Evolutionary conservation across 2,329 filamentous ascomycete species (phyloP).

Genomic region (Ophiosphaerella narmari): DNA sequence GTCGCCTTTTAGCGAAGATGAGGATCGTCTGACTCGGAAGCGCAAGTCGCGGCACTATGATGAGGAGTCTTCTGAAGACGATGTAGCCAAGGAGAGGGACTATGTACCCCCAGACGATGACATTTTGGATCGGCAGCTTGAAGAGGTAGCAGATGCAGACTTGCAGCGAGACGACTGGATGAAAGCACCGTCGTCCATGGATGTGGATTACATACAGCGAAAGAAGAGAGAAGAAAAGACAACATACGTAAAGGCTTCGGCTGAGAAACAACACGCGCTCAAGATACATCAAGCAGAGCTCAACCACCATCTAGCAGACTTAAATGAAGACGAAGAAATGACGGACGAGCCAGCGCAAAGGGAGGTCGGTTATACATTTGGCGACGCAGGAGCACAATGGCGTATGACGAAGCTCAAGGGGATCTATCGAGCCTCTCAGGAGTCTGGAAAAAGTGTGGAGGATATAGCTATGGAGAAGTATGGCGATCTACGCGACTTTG

Average conservation of each 20-base stretch:
- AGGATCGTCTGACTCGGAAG: conserved; percentile 38
- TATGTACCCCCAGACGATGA: conserved; percentile 49
- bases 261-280: conserved; percentile 65
- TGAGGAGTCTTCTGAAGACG: conserved; percentile 35
- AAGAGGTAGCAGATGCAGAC: conserved; percentile 42
- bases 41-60: conserved; percentile 42
- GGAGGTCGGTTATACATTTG: conserved; percentile 81
- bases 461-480: conserved; percentile 83
- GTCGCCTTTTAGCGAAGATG: conserved; percentile 40
- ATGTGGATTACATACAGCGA: conserved; percentile 80
- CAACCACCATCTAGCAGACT: conserved; percentile 69
- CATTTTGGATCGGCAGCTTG: conserved; percentile 50
- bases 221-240: conserved; percentile 55
- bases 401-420: conserved; percentile 92
- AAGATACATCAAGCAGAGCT: conserved; percentile 80
- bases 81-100: conserved; percentile 50
- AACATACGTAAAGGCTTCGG: conserved; percentile 52
- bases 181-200: conserved; percentile 80
- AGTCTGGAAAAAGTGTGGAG: conserved; percentile 73
- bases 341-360: conserved; percentile 58
- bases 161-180: conserved; percentile 89
- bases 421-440: conserved; percentile 79
- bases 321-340: conserved; percentile 45
- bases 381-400: conserved; percentile 89
- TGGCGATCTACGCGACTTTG: conserved; percentile 81